Evolutionary conservation across 352 stramenopile genomes (phyloP).

Genomic region (Pythium diclinum): DNA sequence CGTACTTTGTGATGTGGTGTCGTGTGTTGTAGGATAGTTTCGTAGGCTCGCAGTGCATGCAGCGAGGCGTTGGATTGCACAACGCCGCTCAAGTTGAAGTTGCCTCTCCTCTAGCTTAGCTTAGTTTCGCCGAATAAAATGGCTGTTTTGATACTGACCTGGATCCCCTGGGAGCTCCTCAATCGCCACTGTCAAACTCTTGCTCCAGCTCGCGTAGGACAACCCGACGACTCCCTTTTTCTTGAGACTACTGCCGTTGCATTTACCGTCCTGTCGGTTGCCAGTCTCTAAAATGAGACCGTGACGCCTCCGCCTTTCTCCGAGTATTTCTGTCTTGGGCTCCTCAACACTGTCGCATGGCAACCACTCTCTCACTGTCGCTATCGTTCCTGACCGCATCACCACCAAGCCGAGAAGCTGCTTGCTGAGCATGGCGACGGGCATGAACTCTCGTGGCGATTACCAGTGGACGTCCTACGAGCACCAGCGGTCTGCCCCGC

Average conservation of each 20-base stretch:
- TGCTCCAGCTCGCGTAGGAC: too few species aligned
- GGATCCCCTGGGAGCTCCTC: too few species aligned
- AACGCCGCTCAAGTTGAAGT: background rate
- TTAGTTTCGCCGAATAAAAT: background rate
- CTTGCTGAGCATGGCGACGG: conserved; percentile 5
- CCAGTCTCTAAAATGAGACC: background rate
- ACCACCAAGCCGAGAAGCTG: background rate
- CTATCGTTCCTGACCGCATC: background rate
- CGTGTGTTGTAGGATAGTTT: background rate
- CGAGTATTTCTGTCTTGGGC: conserved; percentile 1
- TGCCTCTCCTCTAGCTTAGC: background rate
- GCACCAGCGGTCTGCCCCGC: conserved; percentile 33
- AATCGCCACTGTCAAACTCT: too few species aligned
- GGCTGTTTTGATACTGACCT: too few species aligned
- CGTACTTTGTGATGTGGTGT: background rate
- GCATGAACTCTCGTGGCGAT: conserved; percentile 7
- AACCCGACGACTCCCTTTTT: background rate
- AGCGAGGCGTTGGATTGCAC: background rate
- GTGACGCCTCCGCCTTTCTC: background rate
- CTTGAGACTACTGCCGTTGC: background rate
- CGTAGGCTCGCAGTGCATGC: background rate
- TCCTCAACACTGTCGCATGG: background rate
- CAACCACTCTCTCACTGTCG: background rate
- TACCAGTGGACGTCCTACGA: conserved; percentile 28
- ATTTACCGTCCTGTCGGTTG: too few species aligned